phyloP scores from a whole-genome alignment of 306 rosid species.

The Glycyrrhiza uralensis region DNA sequence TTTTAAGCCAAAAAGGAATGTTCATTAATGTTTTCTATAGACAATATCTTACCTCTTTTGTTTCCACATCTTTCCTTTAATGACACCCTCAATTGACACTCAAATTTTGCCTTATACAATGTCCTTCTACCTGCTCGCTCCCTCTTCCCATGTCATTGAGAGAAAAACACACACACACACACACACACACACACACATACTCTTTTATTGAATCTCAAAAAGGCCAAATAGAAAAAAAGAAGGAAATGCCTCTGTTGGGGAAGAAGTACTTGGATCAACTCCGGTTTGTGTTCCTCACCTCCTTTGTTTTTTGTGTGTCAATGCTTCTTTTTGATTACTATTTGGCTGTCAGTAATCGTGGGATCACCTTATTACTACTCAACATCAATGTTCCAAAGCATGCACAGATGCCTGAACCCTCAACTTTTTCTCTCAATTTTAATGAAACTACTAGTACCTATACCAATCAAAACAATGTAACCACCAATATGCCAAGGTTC shows the following conservation, averaged over 20 bases:
- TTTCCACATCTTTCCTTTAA: slow-evolving; percentile 6
- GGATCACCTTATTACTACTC: slow-evolving; percentile 16
- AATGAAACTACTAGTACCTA: neutral
- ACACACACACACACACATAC: no score
- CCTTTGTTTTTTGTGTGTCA: slow-evolving; percentile 17
- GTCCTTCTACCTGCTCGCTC: neutral
- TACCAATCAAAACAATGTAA: neutral
- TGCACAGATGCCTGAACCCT: neutral
- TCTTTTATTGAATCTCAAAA: neutral
- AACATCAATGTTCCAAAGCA: slow-evolving; percentile 15
- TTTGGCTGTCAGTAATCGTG: slow-evolving; percentile 4
- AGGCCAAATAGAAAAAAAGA: slow-evolving; percentile 12
- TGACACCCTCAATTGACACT: neutral
- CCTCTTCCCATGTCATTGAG: neutral
- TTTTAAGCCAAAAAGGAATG: neutral
- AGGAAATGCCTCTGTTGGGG: slow-evolving; percentile 8
- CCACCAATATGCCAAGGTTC: neutral
- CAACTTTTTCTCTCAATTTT: neutral
- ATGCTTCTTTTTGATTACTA: slow-evolving; percentile 36
- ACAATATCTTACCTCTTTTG: neutral
- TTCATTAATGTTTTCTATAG: neutral
- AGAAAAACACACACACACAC: neutral
- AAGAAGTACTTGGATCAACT: slow-evolving; percentile 33
- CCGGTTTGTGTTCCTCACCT: slow-evolving; percentile 41
- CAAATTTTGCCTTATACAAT: neutral